Evolutionary conservation across 140 eudicot species (phyloP).

Genomic region (Erigeron philadelphicus): DNA sequence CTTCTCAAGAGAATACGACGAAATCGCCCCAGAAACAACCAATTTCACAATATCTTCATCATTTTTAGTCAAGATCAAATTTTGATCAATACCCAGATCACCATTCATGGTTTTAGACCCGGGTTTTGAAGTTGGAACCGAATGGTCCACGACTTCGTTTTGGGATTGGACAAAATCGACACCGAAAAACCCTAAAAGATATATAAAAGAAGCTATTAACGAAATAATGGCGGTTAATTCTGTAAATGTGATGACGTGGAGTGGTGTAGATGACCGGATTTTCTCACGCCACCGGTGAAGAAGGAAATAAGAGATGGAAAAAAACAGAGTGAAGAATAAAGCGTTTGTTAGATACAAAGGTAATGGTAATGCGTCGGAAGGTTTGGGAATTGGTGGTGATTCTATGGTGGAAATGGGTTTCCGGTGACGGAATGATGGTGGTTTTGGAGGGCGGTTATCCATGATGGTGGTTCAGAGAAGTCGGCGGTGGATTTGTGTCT

Average conservation of each 20-base stretch:
- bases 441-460: constrained; percentile 41
- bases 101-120: not conserved
- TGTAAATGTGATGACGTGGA: constrained; percentile 61
- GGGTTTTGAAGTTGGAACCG: not conserved
- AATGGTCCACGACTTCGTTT: constrained; percentile 21
- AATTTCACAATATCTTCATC: constrained; percentile 55
- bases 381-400: constrained; percentile 42
- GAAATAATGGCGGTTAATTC: constrained; percentile 58
- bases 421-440: constrained; percentile 22
- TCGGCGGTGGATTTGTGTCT: constrained; percentile 31
- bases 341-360: constrained; percentile 79
- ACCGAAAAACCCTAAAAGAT: constrained; percentile 75
- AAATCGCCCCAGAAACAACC: constrained; percentile 45
- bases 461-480: constrained; percentile 35
- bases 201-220: constrained; percentile 64
- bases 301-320: constrained; percentile 67
- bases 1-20: constrained; percentile 60
- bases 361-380: constrained; percentile 80
- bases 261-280: constrained; percentile 65
- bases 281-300: constrained; percentile 86
- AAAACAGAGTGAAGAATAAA: constrained; percentile 68
- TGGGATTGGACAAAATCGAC: constrained; percentile 61
- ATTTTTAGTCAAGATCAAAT: constrained; percentile 14
- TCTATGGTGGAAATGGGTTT: constrained; percentile 14
- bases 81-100: too few species aligned